phyloP scores from a whole-genome alignment of 306 rosid species.

The Acacia confusa region DNA sequence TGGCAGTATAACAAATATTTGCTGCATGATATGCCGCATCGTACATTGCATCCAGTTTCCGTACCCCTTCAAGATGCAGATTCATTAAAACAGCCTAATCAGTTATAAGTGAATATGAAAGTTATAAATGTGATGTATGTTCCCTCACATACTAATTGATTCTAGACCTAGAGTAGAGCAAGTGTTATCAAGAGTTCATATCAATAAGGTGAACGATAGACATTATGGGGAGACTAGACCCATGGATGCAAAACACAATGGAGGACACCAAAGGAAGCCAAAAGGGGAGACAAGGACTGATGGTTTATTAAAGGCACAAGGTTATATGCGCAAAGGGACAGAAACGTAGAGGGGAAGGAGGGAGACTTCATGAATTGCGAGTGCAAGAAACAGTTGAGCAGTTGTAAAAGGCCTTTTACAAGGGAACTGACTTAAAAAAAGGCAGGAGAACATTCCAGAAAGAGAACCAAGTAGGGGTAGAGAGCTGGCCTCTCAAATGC shows the following conservation, averaged over 20 bases:
- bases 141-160: neutral
- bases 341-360: neutral
- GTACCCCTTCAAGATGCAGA: conserved; percentile 55
- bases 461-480: neutral
- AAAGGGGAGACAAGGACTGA: neutral
- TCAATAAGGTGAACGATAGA: conserved; percentile 25
- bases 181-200: neutral
- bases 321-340: neutral
- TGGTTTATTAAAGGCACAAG: neutral
- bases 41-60: conserved; percentile 78
- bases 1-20: conserved; percentile 57
- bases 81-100: conserved; percentile 21
- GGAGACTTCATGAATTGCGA: neutral
- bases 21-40: conserved; percentile 68
- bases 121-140: neutral
- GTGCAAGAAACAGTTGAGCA: neutral
- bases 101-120: conserved; percentile 3
- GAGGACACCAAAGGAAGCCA: too few relatives aligned
- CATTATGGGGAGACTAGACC: neutral
- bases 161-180: neutral
- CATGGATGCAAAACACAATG: neutral
- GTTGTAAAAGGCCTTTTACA: neutral
- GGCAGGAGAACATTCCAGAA: neutral
- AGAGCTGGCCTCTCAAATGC: neutral
- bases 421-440: neutral